These are phyloP conservation scores for Arabis alpina DNA, from an alignment of 345 rosid genomes.

Conservation along the genomic window DNA sequence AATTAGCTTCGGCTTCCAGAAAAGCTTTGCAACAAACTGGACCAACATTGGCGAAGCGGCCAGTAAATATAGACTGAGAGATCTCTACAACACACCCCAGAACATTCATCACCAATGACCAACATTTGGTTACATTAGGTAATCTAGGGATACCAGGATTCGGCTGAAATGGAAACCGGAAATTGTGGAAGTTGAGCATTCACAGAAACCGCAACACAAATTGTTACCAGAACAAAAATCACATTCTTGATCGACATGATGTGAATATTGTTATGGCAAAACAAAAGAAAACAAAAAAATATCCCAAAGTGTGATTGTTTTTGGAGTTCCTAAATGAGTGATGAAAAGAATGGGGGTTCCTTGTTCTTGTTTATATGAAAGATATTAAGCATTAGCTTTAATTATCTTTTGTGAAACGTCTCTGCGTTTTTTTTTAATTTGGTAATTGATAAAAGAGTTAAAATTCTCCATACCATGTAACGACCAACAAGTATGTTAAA, in stretches of 20 bases:
- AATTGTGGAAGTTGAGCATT: neutral
- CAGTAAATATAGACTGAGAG: neutral
- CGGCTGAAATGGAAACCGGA: neutral
- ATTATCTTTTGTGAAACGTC: neutral
- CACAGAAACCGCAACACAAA: neutral
- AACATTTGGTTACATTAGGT: neutral
- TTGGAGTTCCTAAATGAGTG: neutral
- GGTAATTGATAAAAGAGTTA: neutral
- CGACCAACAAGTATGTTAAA: no score
- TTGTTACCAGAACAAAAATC: neutral
- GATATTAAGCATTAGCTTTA: neutral
- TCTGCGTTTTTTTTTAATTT: neutral
- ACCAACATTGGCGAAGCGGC: neutral
- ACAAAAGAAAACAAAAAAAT: neutral
- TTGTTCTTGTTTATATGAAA: neutral
- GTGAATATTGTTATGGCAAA: neutral
- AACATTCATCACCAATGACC: neutral
- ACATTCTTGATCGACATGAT: neutral
- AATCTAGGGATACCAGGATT: neutral
- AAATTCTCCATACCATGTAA: no score
- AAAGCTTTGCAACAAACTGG: slow-evolving; percentile 1
- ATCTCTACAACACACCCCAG: slow-evolving; percentile 8
- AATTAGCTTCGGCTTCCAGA: neutral
- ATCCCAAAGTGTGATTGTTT: neutral
- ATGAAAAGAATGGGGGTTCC: neutral